Conservation (phyloP, 1,284 basidiomycete genomes). For the Tilletia walkeri region DNA sequence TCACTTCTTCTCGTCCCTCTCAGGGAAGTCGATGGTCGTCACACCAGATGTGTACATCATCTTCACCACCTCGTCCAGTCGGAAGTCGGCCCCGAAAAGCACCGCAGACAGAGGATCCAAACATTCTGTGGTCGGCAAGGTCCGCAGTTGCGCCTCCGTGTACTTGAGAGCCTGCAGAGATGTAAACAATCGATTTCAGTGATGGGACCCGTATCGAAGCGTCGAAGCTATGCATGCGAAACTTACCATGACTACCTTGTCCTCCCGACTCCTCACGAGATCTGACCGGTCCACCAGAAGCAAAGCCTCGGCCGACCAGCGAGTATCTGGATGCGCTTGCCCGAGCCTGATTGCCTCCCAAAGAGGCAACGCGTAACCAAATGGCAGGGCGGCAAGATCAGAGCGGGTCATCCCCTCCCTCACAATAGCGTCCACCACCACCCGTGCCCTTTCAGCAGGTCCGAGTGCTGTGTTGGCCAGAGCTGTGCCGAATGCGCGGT, state of each 20-base stretch:
- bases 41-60: conserved; percentile 43
- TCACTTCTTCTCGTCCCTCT: conserved; percentile 30
- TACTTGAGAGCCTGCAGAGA: not conserved
- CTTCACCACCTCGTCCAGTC: conserved; percentile 46
- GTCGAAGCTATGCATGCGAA: not conserved
- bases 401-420: not conserved
- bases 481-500: not conserved
- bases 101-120: conserved; percentile 33
- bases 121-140: not conserved
- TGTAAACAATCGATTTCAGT: not conserved
- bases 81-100: conserved; percentile 44
- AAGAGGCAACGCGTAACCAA: not conserved
- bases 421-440: not conserved
- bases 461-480: not conserved
- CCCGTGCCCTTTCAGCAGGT: not conserved
- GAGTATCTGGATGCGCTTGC: not conserved
- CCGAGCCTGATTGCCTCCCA: conserved; percentile 12
- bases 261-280: not conserved
- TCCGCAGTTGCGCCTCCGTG: conserved; percentile 12
- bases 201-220: not conserved
- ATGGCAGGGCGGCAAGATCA: not conserved
- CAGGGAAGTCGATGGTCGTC: conserved; percentile 34
- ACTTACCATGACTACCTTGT: conserved; percentile 15
- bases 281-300: not conserved
- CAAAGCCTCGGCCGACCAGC: not conserved